Evolutionary conservation across 2,329 filamentous ascomycete genomes (phyloP).

Genomic region (Annulohypoxylon truncatum): DNA sequence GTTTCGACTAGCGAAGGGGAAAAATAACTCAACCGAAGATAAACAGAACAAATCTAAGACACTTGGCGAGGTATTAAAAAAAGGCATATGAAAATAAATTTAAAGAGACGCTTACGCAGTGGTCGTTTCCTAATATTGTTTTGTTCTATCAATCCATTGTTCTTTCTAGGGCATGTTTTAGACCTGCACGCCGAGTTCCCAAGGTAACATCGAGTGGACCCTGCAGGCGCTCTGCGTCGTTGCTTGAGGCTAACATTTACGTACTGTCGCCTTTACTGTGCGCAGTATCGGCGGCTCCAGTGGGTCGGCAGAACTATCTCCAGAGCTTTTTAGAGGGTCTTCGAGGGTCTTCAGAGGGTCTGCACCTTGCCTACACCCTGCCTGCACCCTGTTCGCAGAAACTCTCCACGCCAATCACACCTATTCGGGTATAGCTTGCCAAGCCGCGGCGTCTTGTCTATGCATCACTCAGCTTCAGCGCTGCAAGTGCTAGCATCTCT

Average conservation of each 20-base stretch:
- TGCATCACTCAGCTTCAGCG: slow-evolving; percentile 22
- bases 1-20: background rate
- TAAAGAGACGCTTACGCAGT: slow-evolving; percentile 9
- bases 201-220: slow-evolving; percentile 25
- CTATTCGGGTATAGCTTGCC: slow-evolving; percentile 17
- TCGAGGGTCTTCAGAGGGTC: background rate
- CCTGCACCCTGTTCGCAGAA: background rate
- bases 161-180: slow-evolving; percentile 34
- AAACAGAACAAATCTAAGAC: background rate
- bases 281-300: slow-evolving; percentile 2
- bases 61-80: slow-evolving; percentile 20
- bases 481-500: slow-evolving; percentile 26
- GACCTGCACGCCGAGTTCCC: slow-evolving; percentile 23
- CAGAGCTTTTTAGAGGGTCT: background rate
- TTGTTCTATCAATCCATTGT: slow-evolving; percentile 1
- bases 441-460: slow-evolving; percentile 24
- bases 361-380: background rate
- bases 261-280: slow-evolving; percentile 30
- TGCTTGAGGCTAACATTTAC: slow-evolving; percentile 31
- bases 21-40: background rate
- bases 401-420: slow-evolving; percentile 24
- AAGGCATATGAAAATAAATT: background rate
- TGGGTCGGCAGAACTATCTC: background rate
- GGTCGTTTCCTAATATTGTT: slow-evolving; percentile 13
- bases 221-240: slow-evolving; percentile 22